These are phyloP conservation scores for Fusarium proliferatum DNA, from an alignment of 2,329 filamentous ascomycete species.

Conservation along the genomic window DNA sequence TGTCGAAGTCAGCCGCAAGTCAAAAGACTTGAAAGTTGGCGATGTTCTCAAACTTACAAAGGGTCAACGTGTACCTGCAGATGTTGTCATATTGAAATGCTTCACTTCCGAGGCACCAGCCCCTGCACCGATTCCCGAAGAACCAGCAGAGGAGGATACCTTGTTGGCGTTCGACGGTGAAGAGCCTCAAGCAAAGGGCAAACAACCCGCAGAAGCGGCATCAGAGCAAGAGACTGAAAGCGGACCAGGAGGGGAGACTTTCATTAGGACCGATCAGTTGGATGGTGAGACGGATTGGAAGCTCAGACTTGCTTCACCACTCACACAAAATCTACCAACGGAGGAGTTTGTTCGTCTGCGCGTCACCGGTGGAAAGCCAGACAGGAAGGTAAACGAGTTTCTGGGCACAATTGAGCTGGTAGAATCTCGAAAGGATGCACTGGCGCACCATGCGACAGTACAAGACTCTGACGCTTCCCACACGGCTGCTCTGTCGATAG, in stretches of 20 bases:
- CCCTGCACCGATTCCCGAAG: slow-evolving; percentile 47
- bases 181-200: slow-evolving; percentile 49
- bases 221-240: slow-evolving; percentile 46
- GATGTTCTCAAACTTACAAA: slow-evolving; percentile 95
- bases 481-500: slow-evolving; percentile 84
- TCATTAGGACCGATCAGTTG: slow-evolving; percentile 96
- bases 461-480: slow-evolving; percentile 55
- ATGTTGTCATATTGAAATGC: slow-evolving; percentile 93
- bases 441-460: slow-evolving; percentile 54
- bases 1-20: slow-evolving; percentile 80
- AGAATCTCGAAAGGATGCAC: slow-evolving; percentile 63
- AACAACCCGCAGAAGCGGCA: slow-evolving; percentile 47
- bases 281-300: slow-evolving; percentile 99
- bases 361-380: slow-evolving; percentile 88
- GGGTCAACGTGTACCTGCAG: slow-evolving; percentile 92
- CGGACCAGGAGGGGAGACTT: slow-evolving; percentile 81
- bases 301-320: slow-evolving; percentile 83
- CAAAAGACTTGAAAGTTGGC: slow-evolving; percentile 89
- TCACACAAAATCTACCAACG: slow-evolving; percentile 82
- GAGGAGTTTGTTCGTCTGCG: slow-evolving; percentile 76
- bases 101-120: slow-evolving; percentile 66
- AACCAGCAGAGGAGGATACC: slow-evolving; percentile 53
- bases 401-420: slow-evolving; percentile 85
- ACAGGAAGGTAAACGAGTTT: slow-evolving; percentile 95
- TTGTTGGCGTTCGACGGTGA: slow-evolving; percentile 57